phyloP scores from a whole-genome alignment of 2,329 filamentous ascomycete species.

The Diaporthe sp. region DNA sequence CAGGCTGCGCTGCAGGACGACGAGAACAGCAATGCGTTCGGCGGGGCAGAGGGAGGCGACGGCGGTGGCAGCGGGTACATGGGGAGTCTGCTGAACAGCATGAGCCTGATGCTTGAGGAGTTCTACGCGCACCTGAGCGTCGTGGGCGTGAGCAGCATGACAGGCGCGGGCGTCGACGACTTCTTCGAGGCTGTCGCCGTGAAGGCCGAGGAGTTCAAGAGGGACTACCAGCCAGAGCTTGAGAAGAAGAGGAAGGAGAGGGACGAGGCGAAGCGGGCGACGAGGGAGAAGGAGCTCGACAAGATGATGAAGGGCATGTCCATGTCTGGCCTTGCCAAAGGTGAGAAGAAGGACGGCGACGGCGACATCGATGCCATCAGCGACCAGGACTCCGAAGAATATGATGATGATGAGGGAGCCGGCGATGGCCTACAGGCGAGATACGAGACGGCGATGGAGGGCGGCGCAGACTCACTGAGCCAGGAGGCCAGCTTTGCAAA shows the following conservation, averaged over 20 bases:
- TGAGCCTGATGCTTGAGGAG: conserved; percentile 97
- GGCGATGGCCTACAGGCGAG: conserved; percentile 76
- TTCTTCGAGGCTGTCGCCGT: conserved; percentile 91
- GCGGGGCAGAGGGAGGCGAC: conserved; percentile 72
- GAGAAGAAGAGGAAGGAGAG: conserved; percentile 81
- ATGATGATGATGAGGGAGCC: conserved; percentile 62
- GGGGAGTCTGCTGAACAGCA: conserved; percentile 94
- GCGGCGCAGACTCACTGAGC: conserved; percentile 62
- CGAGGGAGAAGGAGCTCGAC: conserved; percentile 83
- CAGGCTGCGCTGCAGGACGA: conserved; percentile 85
- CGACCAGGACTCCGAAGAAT: conserved; percentile 65
- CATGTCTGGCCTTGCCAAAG: conserved; percentile 47
- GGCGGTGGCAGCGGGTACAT: conserved; percentile 91
- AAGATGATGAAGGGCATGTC: conserved; percentile 96
- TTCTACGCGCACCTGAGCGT: conserved; percentile 96
- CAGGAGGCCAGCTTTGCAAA: conserved; percentile 72
- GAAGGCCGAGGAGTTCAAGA: conserved; percentile 88
- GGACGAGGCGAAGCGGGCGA: conserved; percentile 77
- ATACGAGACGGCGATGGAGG: conserved; percentile 80
- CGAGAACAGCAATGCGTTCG: conserved; percentile 81
- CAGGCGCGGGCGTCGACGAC: conserved; percentile 89
- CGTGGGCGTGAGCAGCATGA: conserved; percentile 92
- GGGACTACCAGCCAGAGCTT: conserved; percentile 92
- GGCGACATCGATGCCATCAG: conserved; percentile 57
- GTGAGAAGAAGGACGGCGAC: conserved; percentile 38